phyloP scores from a whole-genome alignment of 768 basidiomycete species.

The Auriscalpium orientale region DNA sequence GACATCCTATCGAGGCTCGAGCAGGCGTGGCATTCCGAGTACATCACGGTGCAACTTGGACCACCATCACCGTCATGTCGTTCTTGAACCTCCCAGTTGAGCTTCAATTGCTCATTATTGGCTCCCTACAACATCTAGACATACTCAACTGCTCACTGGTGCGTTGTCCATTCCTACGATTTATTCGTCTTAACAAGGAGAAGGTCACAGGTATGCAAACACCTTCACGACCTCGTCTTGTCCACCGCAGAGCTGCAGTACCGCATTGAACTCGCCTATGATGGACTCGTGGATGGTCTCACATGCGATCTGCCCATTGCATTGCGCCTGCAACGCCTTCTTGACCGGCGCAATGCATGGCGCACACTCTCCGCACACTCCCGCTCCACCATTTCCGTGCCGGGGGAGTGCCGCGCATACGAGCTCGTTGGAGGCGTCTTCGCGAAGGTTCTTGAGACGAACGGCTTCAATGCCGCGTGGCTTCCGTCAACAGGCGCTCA shows the following conservation, averaged over 20 bases:
- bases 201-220: conserved; percentile 18
- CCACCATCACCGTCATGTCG: not conserved
- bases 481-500: conserved; percentile 15
- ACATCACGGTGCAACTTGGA: too few relatives aligned
- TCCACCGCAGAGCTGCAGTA: conserved; percentile 23
- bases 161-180: not conserved
- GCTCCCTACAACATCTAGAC: not conserved
- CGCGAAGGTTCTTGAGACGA: conserved; percentile 19
- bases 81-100: conserved; percentile 10
- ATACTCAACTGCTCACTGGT: conserved; percentile 4
- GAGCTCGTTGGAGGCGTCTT: conserved; percentile 57
- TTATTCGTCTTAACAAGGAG: too few relatives aligned
- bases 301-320: conserved; percentile 13
- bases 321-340: conserved; percentile 28
- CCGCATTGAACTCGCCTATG: conserved; percentile 24
- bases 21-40: too few relatives aligned
- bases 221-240: conserved; percentile 13
- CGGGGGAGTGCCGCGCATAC: conserved; percentile 40
- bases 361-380: conserved; percentile 21
- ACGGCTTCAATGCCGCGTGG: conserved; percentile 20
- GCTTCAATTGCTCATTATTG: conserved; percentile 5
- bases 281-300: conserved; percentile 21
- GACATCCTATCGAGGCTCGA: too few relatives aligned
- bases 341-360: conserved; percentile 31
- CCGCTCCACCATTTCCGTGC: conserved; percentile 21